Evolutionary conservation across 2,329 filamentous ascomycete genomes (phyloP).

Genomic region (Phialophora expanda): DNA sequence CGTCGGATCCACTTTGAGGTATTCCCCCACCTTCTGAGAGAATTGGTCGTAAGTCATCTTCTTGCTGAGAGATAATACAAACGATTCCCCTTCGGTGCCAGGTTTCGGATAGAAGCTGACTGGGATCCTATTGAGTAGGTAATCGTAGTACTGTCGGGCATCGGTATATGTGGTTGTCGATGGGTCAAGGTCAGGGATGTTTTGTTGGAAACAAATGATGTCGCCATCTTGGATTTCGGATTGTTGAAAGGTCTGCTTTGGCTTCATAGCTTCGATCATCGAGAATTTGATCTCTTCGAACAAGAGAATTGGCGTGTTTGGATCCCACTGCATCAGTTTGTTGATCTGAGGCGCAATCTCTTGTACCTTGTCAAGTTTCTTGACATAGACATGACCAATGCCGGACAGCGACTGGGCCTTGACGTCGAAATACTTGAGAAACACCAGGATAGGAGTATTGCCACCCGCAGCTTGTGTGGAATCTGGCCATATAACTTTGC

Average conservation of each 20-base stretch:
- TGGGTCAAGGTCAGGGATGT: constrained; percentile 51
- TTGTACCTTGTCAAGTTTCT: constrained; percentile 82
- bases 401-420: constrained; percentile 76
- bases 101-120: constrained; percentile 75
- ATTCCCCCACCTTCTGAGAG: constrained; percentile 78
- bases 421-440: constrained; percentile 89
- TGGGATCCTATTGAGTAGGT: constrained; percentile 79
- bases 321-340: constrained; percentile 83
- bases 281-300: constrained; percentile 98
- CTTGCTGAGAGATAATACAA: constrained; percentile 78
- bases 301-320: constrained; percentile 72
- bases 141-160: constrained; percentile 89
- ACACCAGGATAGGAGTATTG: constrained; percentile 73
- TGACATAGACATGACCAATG: constrained; percentile 83
- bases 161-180: constrained; percentile 63
- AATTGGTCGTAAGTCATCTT: constrained; percentile 91
- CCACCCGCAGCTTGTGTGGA: constrained; percentile 40
- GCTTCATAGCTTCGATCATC: constrained; percentile 95
- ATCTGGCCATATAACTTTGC: constrained; percentile 71
- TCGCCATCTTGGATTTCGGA: constrained; percentile 97
- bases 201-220: constrained; percentile 89
- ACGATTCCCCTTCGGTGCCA: constrained; percentile 63
- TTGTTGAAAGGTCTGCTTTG: constrained; percentile 83
- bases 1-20: constrained; percentile 77
- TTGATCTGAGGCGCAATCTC: constrained; percentile 80